Percentiles rank a stretch among this genome's conserved stretches.
phyloP scores from a whole-genome alignment of 495 filamentous ascomycete species.

The Penicillium flavigenum region DNA sequence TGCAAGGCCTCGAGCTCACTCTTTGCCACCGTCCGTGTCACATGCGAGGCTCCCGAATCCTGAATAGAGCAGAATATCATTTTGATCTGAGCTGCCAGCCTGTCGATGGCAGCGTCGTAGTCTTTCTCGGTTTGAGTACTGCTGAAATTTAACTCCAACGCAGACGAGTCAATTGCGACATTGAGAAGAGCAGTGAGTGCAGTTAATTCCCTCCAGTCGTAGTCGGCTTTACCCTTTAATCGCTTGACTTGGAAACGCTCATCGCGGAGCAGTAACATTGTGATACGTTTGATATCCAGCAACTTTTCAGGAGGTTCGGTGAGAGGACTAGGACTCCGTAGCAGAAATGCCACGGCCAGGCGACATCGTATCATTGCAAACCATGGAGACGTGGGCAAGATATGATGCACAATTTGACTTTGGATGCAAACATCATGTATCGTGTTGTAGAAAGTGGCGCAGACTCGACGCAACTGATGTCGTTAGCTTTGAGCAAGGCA shows the following conservation, averaged over 20 bases:
- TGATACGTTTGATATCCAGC: constrained; percentile 53
- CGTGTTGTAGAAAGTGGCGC: constrained; percentile 50
- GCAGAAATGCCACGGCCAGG: constrained; percentile 72
- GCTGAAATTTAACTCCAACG: constrained; percentile 28
- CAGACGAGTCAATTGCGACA: constrained; percentile 68
- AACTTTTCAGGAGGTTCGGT: constrained; percentile 41
- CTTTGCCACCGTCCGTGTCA: constrained; percentile 72
- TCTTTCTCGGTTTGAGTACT: constrained; percentile 41
- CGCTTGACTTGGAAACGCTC: constrained; percentile 48
- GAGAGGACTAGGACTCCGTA: constrained; percentile 50
- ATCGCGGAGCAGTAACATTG: constrained; percentile 48
- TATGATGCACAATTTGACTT: constrained; percentile 56
- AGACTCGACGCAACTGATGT: constrained; percentile 53
- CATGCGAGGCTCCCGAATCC: constrained; percentile 69
- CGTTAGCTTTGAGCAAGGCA: constrained; percentile 16
- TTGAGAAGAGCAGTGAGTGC: constrained; percentile 67
- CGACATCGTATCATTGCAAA: constrained; percentile 64
- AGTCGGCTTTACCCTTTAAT: constrained; percentile 40
- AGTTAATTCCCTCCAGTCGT: constrained; percentile 65
- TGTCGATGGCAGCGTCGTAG: constrained; percentile 71
- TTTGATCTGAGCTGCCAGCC: constrained; percentile 60
- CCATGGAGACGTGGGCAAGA: constrained; percentile 53
- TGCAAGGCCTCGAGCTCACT: constrained; percentile 67
- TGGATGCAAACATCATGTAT: constrained; percentile 54
- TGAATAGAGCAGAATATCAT: constrained; percentile 67